Evolutionary conservation across 169 alveolate species (phyloP), one percentile per base, ranked within the genome.

Genomic region (Plasmodium reichenowi): DNA sequence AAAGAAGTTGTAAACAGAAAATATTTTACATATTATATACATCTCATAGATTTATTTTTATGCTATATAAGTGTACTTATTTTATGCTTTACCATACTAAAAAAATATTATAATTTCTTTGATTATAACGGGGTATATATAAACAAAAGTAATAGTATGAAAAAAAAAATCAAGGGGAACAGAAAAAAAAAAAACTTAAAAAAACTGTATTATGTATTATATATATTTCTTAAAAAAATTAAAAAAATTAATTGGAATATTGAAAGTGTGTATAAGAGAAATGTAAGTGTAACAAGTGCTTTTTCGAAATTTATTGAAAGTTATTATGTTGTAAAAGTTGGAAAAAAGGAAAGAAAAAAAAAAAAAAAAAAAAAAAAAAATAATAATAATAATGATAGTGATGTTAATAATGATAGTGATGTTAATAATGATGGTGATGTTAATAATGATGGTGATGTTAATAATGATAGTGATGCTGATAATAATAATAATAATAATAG

Each of bases 231-330:
- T 47, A 78, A 78, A 45, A 78, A 59, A 66, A 78, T 78, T 0
- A 78, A 78, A 66, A 56, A 78, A 43, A 17, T 78, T 3, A 78
- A 78, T 17, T 78, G 89, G 89, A 26, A 58, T n/a, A 64, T 78
- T 12, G 89, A 78, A 66, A 52, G 67, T 64, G 76, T 78, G 10
- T 66, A 78, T 24, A 78, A 47, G 26, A 71, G 59, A 15, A 78
- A 78, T 12, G 13, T 17, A 13, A 48, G 48, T 10, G 17, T 59
- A 17, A 52, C 72, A 17, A 78, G 20, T n/a, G 38, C 20, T 0
- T 32, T 78, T 67, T 15, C 22, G 0, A 64, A 78, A 13, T 78
- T 78, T 26, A 43, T 78, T 15, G 67, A 66, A 10, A 48, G 48
- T 60, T 64, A 47, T 4, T 74, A 74, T 26, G 62, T 38, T 9